Conservation (phyloP, 306 rosid species). For the Glycine latifolia region DNA sequence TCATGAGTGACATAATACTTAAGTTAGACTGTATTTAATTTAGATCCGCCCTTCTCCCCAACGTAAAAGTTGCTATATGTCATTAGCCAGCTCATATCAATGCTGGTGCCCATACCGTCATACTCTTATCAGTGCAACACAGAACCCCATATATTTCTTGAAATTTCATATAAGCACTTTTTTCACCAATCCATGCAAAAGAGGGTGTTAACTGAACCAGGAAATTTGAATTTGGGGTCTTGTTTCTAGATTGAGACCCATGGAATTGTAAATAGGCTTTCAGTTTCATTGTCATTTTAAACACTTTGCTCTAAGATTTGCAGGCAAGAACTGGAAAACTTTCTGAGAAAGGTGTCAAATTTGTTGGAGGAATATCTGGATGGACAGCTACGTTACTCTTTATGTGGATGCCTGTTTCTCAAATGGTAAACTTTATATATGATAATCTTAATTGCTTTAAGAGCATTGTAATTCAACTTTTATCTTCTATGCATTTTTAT, state of each 20-base stretch:
- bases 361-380: slow-evolving; percentile 93
- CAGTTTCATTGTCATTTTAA: slow-evolving; percentile 42
- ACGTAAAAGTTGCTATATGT: not conserved
- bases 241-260: slow-evolving; percentile 20
- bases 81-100: not conserved
- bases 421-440: slow-evolving; percentile 65
- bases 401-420: slow-evolving; percentile 99
- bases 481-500: slow-evolving; percentile 39
- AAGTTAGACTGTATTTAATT: not conserved
- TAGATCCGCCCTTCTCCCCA: not conserved
- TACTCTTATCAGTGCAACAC: slow-evolving; percentile 12
- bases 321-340: slow-evolving; percentile 87
- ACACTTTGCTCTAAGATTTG: slow-evolving; percentile 48
- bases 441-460: slow-evolving; percentile 34
- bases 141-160: slow-evolving; percentile 28
- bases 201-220: slow-evolving; percentile 17
- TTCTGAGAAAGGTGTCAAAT: slow-evolving; percentile 70
- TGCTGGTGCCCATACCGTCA: not conserved
- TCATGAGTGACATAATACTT: not conserved
- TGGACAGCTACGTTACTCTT: slow-evolving; percentile 98
- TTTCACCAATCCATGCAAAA: slow-evolving; percentile 22
- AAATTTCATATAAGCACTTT: slow-evolving; percentile 35
- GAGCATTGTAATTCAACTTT: slow-evolving; percentile 32
- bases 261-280: slow-evolving; percentile 40
- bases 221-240: slow-evolving; percentile 15